Conservation (phyloP, 495 filamentous ascomycete genomes). For the Neurospora sublineolata region DNA sequence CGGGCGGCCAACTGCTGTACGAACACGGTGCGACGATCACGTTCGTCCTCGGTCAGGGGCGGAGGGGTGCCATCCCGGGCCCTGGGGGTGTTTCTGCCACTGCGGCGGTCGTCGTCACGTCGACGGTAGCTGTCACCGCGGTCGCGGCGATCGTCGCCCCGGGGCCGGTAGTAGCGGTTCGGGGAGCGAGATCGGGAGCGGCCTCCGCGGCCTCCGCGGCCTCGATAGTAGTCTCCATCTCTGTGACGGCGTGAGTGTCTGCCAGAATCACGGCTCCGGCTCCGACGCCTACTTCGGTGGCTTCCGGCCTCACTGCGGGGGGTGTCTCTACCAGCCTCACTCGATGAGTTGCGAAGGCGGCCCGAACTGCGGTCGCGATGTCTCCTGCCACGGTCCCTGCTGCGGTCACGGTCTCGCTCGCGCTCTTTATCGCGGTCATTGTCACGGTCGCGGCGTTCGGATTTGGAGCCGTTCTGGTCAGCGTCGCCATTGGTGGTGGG, state of each 20-base stretch:
- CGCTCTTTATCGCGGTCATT: slow-evolving; percentile 20
- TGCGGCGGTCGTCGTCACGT: slow-evolving; percentile 41
- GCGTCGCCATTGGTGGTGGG: slow-evolving; percentile 29
- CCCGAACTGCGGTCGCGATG: slow-evolving; percentile 58
- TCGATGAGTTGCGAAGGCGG: slow-evolving; percentile 27
- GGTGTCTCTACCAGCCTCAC: slow-evolving; percentile 41
- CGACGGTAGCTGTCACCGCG: slow-evolving; percentile 38
- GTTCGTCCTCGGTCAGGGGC: slow-evolving; percentile 85
- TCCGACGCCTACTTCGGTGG: slow-evolving; percentile 73
- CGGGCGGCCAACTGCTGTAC: slow-evolving; percentile 94
- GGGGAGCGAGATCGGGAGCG: slow-evolving; percentile 69
- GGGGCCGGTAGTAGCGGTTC: slow-evolving; percentile 65
- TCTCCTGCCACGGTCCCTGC: slow-evolving; percentile 50
- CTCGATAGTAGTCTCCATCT: slow-evolving; percentile 66
- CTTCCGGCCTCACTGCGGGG: slow-evolving; percentile 73
- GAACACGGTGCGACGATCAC: slow-evolving; percentile 92
- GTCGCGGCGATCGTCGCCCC: slow-evolving; percentile 41
- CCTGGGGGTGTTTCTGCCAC: slow-evolving; percentile 35
- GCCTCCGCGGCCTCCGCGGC: slow-evolving; percentile 42
- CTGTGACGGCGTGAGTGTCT: slow-evolving; percentile 73
- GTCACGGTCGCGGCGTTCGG: slow-evolving; percentile 26
- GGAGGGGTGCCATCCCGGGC: slow-evolving; percentile 43
- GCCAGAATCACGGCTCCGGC: slow-evolving; percentile 69
- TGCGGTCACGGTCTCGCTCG: slow-evolving; percentile 38
- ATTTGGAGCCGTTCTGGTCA: slow-evolving; percentile 39